phyloP scores from a whole-genome alignment of 1,139 yeast species.

The Yamadazyma diospyri region DNA sequence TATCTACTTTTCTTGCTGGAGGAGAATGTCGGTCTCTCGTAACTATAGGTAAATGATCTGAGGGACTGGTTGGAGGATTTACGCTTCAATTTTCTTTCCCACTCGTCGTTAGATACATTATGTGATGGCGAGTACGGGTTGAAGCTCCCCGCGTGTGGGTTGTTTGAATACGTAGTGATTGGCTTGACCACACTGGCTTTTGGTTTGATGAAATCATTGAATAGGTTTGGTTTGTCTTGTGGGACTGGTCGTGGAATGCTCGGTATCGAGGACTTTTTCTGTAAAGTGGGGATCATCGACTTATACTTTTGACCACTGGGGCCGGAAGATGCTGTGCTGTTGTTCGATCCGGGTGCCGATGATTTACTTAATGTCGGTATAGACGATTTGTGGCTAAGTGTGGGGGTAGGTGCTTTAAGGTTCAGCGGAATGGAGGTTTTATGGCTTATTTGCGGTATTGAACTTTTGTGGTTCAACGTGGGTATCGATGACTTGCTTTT shows the following conservation, averaged over 20 bases:
- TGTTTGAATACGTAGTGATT: slow-evolving; percentile 1
- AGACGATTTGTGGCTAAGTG: slow-evolving; percentile 13
- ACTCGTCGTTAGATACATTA: not conserved
- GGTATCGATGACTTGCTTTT: slow-evolving; percentile 11
- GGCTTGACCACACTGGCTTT: slow-evolving; percentile 4
- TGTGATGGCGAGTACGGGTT: not conserved
- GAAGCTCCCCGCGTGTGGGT: not conserved
- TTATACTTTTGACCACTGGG: slow-evolving; percentile 8
- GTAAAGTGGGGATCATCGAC: slow-evolving; percentile 16
- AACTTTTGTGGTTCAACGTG: slow-evolving; percentile 8
- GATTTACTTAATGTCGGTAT: slow-evolving; percentile 13
- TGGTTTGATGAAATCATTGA: slow-evolving; percentile 5
- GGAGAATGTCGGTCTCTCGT: slow-evolving; percentile 44
- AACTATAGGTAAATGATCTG: slow-evolving; percentile 12
- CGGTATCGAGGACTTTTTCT: slow-evolving; percentile 10
- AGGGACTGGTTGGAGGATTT: slow-evolving; percentile 5
- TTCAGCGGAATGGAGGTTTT: slow-evolving; percentile 9
- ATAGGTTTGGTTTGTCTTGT: slow-evolving; percentile 7
- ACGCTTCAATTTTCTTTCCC: slow-evolving; percentile 2
- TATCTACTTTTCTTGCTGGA: slow-evolving; percentile 35
- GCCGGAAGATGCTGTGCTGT: too few species aligned
- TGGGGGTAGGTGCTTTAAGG: slow-evolving; percentile 9
- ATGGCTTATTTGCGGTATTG: not conserved
- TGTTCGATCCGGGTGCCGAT: not conserved
- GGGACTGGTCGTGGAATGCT: too few species aligned